Conservation (phyloP, 805 yeast genomes). For the Cyberlindnera xishuangbannaensis region DNA sequence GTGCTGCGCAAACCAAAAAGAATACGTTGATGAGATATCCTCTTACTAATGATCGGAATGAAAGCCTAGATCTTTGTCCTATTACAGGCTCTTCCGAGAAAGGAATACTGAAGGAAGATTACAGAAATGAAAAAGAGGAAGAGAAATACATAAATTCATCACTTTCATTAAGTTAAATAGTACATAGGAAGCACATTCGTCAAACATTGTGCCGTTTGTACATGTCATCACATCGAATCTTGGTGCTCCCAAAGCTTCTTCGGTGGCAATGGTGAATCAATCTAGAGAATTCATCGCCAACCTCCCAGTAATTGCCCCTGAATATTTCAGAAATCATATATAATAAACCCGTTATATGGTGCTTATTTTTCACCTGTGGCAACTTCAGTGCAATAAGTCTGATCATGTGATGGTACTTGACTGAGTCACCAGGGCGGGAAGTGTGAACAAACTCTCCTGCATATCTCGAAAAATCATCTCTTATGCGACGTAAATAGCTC, state of each 20-base stretch:
- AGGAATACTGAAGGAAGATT: too few species aligned
- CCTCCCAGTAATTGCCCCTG: slow-evolving; percentile 43
- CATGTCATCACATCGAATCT: slow-evolving; percentile 46
- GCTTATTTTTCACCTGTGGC: slow-evolving; percentile 34
- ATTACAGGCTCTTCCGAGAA: too few species aligned
- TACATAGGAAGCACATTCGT: too few species aligned
- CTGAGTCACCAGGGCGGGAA: slow-evolving; percentile 29
- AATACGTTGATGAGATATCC: too few species aligned
- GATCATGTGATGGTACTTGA: slow-evolving; percentile 37
- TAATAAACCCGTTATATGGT: slow-evolving; percentile 52
- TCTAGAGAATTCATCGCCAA: slow-evolving; percentile 51
- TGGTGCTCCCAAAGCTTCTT: slow-evolving; percentile 46
- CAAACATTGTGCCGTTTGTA: slow-evolving; percentile 24
- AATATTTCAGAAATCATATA: slow-evolving; percentile 37
- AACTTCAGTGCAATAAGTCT: slow-evolving; percentile 36
- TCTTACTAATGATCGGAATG: too few species aligned
- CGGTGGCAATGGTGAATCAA: slow-evolving; percentile 48
- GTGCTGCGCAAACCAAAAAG: too few species aligned
- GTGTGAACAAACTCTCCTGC: slow-evolving; percentile 27
- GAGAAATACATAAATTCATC: too few species aligned
- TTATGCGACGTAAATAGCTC: slow-evolving; percentile 42
- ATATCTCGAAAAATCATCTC: slow-evolving; percentile 33
- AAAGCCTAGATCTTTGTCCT: too few species aligned
- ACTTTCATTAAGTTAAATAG: too few species aligned
- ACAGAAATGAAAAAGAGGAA: too few species aligned